Evolutionary conservation across 352 stramenopile species (phyloP), one percentile per base, ranked within the genome.

Genomic region (Pilasporangium apinafurcum): DNA sequence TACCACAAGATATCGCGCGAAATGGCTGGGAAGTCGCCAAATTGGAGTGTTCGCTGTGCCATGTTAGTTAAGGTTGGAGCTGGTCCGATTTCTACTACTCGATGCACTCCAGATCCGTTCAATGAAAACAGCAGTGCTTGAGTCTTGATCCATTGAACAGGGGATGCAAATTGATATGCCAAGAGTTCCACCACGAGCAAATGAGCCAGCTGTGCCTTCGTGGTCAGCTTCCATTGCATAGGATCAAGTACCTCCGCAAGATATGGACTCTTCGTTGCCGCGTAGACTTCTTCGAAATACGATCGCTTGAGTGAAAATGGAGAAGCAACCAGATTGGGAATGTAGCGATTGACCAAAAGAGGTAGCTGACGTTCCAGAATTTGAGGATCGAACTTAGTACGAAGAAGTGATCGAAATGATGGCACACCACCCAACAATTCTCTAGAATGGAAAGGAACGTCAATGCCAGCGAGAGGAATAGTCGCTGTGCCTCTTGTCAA

Each of bases 81-180:
- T 44, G 82, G 79, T 16, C 83, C 81, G 48, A 95, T 89, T 59
- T 95, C 83, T 16, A 95, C 56, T 28, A 92, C 83, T 17, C 81
- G 68, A n/a, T 59, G 54, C 30, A 90, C 73, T 12, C 68, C 68
- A 7, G 48, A 51, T 24, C 66, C 69, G 17, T 64, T 56, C 8
- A 67, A 33, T 22, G 69, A 70, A 51, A 95, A 92, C 40, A 95
- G 46, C 32, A 83, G 62, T 29, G 62, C 54, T 56, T 94, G 83
- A 4, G 83, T 92, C 60, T 90, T 85, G 42, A 95, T 95, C 84
- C 84, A 95, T 50, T 91, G 83, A 13, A 95, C 82, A 4, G 84
- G 84, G 5, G 75, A 92, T 18, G 84, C 84, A 45, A 95, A 94
- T 58, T 95, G 84, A 62, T 93, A 93, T 20, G 82, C 82, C 21